These are phyloP conservation scores for Peronospora farinosa DNA, from an alignment of 352 stramenopile species.

Conservation along the genomic window DNA sequence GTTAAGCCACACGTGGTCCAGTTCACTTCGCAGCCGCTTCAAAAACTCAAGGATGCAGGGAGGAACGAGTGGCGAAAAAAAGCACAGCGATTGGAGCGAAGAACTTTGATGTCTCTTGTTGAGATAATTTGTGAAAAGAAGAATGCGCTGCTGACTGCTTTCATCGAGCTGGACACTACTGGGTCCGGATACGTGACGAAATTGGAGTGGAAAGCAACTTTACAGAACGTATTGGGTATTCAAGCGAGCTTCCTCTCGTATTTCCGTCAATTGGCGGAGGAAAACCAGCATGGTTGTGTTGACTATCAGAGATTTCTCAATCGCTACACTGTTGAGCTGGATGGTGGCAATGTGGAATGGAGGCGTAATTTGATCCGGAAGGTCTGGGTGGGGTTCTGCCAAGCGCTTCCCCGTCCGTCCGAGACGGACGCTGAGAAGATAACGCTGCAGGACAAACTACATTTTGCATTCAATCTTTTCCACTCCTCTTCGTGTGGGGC, in stretches of 20 bases:
- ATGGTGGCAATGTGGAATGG: constrained; percentile 57
- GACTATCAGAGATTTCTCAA: constrained; percentile 76
- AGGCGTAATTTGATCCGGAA: constrained; percentile 57
- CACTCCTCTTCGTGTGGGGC: constrained; percentile 18
- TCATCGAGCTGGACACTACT: constrained; percentile 36
- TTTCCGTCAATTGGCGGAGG: constrained; percentile 51
- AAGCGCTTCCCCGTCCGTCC: constrained; percentile 38
- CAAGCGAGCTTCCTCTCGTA: constrained; percentile 66
- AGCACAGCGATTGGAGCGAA: constrained; percentile 53
- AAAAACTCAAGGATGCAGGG: constrained; percentile 58
- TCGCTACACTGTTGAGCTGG: constrained; percentile 63
- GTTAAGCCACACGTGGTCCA: constrained; percentile 89
- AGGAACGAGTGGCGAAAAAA: constrained; percentile 81
- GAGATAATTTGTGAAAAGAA: constrained; percentile 82
- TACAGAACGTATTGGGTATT: constrained; percentile 57
- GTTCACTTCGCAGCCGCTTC: constrained; percentile 83
- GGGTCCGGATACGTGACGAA: constrained; percentile 47
- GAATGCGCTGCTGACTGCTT: constrained; percentile 40
- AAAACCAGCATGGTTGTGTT: constrained; percentile 38
- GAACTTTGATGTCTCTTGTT: constrained; percentile 72
- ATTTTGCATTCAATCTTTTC: constrained; percentile 69
- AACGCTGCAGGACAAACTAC: constrained; percentile 54
- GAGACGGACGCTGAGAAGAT: constrained; percentile 42
- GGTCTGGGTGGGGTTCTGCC: constrained; percentile 64
- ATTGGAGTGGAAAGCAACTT: constrained; percentile 57